Conservation (phyloP, 208 protist species). For the Trypanosoma cruzi region DNA sequence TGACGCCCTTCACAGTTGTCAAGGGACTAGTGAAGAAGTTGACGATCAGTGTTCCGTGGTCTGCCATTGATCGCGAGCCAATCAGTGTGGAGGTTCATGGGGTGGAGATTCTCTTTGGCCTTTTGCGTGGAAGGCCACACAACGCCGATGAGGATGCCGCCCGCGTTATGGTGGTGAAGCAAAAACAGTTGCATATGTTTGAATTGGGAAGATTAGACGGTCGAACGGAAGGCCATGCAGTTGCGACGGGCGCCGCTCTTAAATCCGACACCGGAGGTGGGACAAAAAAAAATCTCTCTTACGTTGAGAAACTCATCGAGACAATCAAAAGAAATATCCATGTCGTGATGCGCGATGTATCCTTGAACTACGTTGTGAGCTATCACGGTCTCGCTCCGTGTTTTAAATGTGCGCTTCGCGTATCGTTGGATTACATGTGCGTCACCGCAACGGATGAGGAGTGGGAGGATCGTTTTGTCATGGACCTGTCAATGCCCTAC, state of each 20-base stretch:
- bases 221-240: background rate
- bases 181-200: slow-evolving; percentile 57
- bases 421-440: slow-evolving; percentile 50
- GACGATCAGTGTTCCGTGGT: slow-evolving; percentile 74
- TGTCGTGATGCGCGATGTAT: slow-evolving; percentile 49
- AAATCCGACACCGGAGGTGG: background rate
- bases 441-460: slow-evolving; percentile 53
- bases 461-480: slow-evolving; percentile 45
- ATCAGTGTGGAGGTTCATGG: slow-evolving; percentile 64
- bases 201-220: slow-evolving; percentile 35
- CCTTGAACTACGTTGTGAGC: slow-evolving; percentile 62
- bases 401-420: slow-evolving; percentile 41
- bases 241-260: background rate
- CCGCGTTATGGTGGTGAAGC: slow-evolving; percentile 54
- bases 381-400: slow-evolving; percentile 62
- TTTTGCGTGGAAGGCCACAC: slow-evolving; percentile 54
- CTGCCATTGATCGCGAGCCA: slow-evolving; percentile 62
- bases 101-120: slow-evolving; percentile 74
- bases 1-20: slow-evolving; percentile 76
- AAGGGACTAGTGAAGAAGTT: slow-evolving; percentile 68
- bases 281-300: slow-evolving; percentile 18
- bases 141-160: slow-evolving; percentile 56
- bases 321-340: slow-evolving; percentile 51
- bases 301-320: slow-evolving; percentile 56
- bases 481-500: slow-evolving; percentile 34